phyloP scores from a whole-genome alignment of 2,329 filamentous ascomycete species.

The Metarhizium rileyi region DNA sequence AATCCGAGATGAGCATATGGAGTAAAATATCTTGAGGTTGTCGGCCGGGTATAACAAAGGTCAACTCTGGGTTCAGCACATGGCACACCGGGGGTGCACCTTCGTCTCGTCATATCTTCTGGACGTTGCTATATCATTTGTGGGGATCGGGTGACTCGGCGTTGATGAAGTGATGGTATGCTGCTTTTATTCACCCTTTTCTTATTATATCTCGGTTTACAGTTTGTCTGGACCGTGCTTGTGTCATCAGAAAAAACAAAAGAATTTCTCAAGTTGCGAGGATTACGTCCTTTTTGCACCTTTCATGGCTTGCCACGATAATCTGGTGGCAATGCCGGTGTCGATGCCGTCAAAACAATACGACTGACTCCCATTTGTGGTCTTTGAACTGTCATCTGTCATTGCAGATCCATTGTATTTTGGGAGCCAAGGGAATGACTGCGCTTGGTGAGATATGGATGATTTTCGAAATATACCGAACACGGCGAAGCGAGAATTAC shows the following conservation, averaged over 20 bases:
- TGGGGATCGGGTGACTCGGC: constrained; percentile 33
- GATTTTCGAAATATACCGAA: neutral
- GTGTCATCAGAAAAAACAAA: neutral
- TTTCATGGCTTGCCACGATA: neutral
- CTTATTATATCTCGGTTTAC: neutral
- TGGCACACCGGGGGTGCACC: constrained; percentile 13
- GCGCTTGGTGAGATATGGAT: neutral
- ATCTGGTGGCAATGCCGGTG: neutral
- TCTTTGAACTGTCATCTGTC: neutral
- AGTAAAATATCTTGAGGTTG: neutral
- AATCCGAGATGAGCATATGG: constrained; percentile 20
- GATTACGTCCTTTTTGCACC: neutral
- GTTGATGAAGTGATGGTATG: constrained; percentile 30
- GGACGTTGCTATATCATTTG: constrained; percentile 27
- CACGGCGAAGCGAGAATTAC: neutral
- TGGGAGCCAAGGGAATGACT: neutral
- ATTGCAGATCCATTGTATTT: neutral
- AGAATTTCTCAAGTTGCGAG: neutral
- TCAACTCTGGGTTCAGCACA: neutral
- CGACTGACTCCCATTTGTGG: neutral
- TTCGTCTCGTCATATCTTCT: constrained; percentile 16
- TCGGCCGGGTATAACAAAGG: neutral
- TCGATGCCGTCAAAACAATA: neutral
- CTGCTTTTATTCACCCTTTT: constrained; percentile 6
- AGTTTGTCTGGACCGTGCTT: neutral